Evolutionary conservation across 2,329 filamentous ascomycete species (phyloP), one percentile per base, ranked within the genome.

Genomic region (Pleoardoris graminearum): DNA sequence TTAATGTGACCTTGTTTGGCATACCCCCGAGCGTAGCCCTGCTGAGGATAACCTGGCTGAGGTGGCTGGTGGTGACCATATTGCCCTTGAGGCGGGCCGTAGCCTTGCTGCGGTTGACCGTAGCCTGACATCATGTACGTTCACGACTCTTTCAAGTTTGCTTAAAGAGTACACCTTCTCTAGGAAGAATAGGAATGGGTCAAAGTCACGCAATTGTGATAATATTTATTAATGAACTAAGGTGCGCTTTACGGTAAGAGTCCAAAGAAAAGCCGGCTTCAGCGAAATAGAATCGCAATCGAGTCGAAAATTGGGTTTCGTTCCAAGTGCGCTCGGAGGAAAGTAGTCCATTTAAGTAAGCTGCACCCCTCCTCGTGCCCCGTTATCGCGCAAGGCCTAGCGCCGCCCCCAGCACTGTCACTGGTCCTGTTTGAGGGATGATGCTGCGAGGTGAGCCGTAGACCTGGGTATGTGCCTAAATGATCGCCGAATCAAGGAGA

Each of bases 151-250:
- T 16, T 7, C 6, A 12, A 12, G 12, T 33, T 33, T 16, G 4
- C 6, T 7, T 16, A 12, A 33, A 12, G n/a, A 68, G 60, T 37
- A 21, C n/a, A n/a, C n/a, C n/a, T n/a, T n/a, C n/a, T n/a, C n/a
- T n/a, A n/a, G n/a, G n/a, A n/a, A n/a, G n/a, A n/a, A n/a, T n/a
- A n/a, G n/a, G n/a, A n/a, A n/a, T n/a, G n/a, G n/a, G 35, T 16
- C 25, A 27, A 27, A 27, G 25, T 27, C 25, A 27, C 6, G 25
- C 25, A 27, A 27, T 27, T 5, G 25, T 27, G 25, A 10, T 10
- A 10, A 10, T 5, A 27, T n/a, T 27, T 5, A 27, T 5, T 5
- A 10, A 27, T 10, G 25, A 6, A 5, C 25, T 6, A 10, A 27
- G 25, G 25, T 27, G 6, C 10, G 10, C 10, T 10, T 10, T 27